Evolutionary conservation across 1,284 basidiomycete species (phyloP).

Genomic region (Boletus semigastroideus): DNA sequence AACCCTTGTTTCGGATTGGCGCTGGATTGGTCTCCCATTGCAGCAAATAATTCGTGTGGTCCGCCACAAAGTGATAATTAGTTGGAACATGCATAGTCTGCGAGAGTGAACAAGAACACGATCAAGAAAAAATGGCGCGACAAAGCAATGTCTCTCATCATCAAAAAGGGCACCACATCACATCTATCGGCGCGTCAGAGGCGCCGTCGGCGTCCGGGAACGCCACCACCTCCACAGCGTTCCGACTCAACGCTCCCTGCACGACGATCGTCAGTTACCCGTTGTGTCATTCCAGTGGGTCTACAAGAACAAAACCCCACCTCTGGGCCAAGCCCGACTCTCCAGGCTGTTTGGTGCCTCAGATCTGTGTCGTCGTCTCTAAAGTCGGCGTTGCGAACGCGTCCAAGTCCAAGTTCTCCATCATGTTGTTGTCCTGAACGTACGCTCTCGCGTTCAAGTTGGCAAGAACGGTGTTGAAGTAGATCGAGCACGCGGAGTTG

Average conservation of each 20-base stretch:
- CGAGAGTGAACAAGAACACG: no score
- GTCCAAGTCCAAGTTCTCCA: background rate
- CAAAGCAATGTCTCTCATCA: no score
- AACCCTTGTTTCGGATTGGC: no score
- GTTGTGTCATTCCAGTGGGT: no score
- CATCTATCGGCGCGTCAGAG: no score
- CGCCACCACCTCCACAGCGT: background rate
- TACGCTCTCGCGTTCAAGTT: conserved; percentile 15
- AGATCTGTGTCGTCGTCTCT: background rate
- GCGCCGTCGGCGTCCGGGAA: background rate
- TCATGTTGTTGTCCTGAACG: background rate
- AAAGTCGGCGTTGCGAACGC: background rate
- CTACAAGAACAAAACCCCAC: background rate
- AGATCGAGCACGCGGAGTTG: conserved; percentile 9
- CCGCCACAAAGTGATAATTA: no score
- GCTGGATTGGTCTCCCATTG: no score
- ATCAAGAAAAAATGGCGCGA: no score
- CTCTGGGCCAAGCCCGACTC: background rate
- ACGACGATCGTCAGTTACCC: background rate
- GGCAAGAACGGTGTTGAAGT: conserved; percentile 18
- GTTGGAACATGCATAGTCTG: no score
- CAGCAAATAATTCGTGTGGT: no score
- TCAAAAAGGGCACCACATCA: no score
- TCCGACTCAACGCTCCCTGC: background rate
- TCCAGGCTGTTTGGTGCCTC: no score